These are phyloP conservation scores for Sporothrix pallida DNA, from an alignment of 2,329 filamentous ascomycete genomes.

Conservation along the genomic window DNA sequence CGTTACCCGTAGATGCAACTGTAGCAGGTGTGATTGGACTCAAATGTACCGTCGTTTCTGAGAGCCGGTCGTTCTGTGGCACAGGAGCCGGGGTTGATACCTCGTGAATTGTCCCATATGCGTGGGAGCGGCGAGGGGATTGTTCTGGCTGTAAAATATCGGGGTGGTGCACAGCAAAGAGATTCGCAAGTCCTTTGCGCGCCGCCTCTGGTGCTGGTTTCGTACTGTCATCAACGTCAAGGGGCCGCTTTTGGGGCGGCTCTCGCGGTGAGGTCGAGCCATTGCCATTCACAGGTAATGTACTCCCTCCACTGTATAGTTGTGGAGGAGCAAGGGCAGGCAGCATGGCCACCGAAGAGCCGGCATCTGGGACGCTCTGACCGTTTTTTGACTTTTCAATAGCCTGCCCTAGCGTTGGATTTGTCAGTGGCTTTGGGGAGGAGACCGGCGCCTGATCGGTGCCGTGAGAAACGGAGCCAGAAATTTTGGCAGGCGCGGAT, in stretches of 20 bases:
- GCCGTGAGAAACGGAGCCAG: background rate
- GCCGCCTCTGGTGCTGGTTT: constrained; percentile 35
- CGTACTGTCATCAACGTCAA: background rate
- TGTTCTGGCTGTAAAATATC: constrained; percentile 50
- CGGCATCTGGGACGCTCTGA: background rate
- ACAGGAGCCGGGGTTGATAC: constrained; percentile 42
- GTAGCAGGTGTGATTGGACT: constrained; percentile 18
- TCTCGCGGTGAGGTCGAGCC: constrained; percentile 3
- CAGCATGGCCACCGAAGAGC: background rate
- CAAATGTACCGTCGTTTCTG: background rate
- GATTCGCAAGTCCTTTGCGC: constrained; percentile 46
- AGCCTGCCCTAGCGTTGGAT: background rate
- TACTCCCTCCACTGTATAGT: background rate
- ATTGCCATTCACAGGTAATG: constrained; percentile 31
- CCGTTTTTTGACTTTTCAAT: background rate
- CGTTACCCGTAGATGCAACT: constrained; percentile 30
- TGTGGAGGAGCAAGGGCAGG: constrained; percentile 4
- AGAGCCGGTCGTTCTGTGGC: background rate
- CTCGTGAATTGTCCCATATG: constrained; percentile 49
- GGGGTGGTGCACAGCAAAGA: constrained; percentile 53
- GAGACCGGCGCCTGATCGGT: background rate
- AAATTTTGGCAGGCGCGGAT: constrained; percentile 23
- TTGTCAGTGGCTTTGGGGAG: background rate
- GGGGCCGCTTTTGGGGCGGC: background rate
- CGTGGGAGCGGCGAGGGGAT: constrained; percentile 50